Evolutionary conservation across 306 rosid genomes (phyloP).

Genomic region (Vicia villosa): DNA sequence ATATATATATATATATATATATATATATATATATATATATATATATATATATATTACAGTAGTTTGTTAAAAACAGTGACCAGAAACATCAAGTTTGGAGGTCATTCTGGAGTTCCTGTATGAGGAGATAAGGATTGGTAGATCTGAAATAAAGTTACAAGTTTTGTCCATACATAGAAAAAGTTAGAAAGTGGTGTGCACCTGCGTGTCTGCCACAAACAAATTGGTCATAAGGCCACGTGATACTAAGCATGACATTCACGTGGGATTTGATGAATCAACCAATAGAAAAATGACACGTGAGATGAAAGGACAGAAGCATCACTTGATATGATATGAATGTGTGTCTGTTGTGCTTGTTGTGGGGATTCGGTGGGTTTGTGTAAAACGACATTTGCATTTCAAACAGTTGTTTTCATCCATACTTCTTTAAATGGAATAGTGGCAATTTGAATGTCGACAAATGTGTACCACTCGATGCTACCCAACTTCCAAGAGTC

Average conservation of each 20-base stretch:
- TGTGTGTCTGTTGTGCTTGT: neutral
- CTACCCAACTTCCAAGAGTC: no score
- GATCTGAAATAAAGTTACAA: neutral
- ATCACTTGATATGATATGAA: conserved; percentile 39
- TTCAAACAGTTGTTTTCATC: neutral
- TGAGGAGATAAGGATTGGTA: conserved; percentile 43
- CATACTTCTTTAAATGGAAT: neutral
- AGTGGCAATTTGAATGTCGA: neutral
- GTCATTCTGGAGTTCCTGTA: neutral
- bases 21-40: no score
- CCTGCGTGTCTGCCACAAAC: conserved; percentile 50
- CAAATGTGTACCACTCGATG: no score
- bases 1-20: no score
- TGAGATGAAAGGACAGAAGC: neutral
- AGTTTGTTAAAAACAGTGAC: no score
- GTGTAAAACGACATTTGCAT: neutral
- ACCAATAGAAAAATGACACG: conserved; percentile 37
- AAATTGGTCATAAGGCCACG: conserved; percentile 55
- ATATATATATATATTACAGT: no score
- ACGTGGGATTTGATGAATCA: conserved; percentile 58
- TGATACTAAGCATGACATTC: conserved; percentile 43
- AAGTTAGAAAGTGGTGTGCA: conserved; percentile 28
- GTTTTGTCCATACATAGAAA: conserved; percentile 2
- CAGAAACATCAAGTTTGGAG: no score
- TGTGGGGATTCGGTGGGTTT: neutral